phyloP scores from a whole-genome alignment of 2,329 filamentous ascomycete species.

The Paecilomyces fulvus region DNA sequence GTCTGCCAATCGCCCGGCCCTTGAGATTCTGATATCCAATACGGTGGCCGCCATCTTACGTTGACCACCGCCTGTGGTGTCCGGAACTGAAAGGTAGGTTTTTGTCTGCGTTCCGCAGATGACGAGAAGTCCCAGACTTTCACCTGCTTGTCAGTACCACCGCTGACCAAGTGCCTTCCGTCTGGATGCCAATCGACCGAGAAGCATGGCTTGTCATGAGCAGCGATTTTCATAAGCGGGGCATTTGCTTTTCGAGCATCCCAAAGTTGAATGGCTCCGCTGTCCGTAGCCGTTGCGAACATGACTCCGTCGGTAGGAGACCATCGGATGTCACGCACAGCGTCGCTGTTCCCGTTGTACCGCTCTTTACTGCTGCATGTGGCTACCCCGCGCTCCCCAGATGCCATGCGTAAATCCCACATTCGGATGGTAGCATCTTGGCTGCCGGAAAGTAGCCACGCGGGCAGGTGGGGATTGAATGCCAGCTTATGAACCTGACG shows the following conservation, averaged over 20 bases:
- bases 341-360: conserved; percentile 51
- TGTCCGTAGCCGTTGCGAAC: conserved; percentile 58
- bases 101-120: conserved; percentile 48
- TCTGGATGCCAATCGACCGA: conserved; percentile 61
- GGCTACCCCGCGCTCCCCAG: conserved; percentile 39
- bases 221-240: conserved; percentile 52
- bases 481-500: conserved; percentile 59
- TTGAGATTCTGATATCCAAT: conserved; percentile 44
- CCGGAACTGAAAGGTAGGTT: conserved; percentile 49
- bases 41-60: conserved; percentile 55
- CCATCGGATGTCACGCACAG: conserved; percentile 57
- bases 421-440: conserved; percentile 57
- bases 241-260: conserved; percentile 51
- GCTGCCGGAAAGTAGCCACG: conserved; percentile 54
- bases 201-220: conserved; percentile 53
- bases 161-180: conserved; percentile 55
- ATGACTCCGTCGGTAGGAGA: conserved; percentile 54
- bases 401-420: conserved; percentile 54
- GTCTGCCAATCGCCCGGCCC: conserved; percentile 49
- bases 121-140: conserved; percentile 57
- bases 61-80: conserved; percentile 55
- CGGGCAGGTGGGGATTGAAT: conserved; percentile 55
- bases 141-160: conserved; percentile 53
- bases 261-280: conserved; percentile 56
- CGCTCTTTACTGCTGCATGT: conserved; percentile 47